These are phyloP conservation scores for Trichoderma sp. DNA, from an alignment of 2,329 filamentous ascomycete species.

Conservation along the genomic window DNA sequence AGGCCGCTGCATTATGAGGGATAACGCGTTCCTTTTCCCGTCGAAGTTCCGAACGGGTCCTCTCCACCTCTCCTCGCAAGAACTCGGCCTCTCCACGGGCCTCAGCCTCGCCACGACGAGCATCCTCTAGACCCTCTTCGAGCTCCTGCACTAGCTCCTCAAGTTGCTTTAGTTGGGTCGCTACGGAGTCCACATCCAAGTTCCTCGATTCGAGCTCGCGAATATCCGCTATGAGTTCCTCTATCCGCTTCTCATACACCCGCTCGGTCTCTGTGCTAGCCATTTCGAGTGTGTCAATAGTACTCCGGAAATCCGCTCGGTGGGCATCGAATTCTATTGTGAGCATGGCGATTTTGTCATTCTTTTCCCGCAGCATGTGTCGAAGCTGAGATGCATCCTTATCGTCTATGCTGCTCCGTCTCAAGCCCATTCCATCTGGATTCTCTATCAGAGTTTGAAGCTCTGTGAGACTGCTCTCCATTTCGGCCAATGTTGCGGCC, in stretches of 20 bases:
- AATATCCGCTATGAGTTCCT: slow-evolving; percentile 79
- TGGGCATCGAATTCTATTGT: slow-evolving; percentile 94
- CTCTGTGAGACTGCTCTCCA: slow-evolving; percentile 85
- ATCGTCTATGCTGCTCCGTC: slow-evolving; percentile 57
- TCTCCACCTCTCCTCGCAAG: slow-evolving; percentile 87
- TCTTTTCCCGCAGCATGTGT: slow-evolving; percentile 85
- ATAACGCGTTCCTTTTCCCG: slow-evolving; percentile 79
- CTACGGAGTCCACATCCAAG: slow-evolving; percentile 88
- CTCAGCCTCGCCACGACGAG: slow-evolving; percentile 88
- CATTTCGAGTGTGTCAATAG: slow-evolving; percentile 93
- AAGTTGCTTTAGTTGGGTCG: slow-evolving; percentile 86
- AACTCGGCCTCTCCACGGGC: slow-evolving; percentile 96
- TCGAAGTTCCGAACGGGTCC: slow-evolving; percentile 81
- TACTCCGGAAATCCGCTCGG: slow-evolving; percentile 92
- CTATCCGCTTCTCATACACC: slow-evolving; percentile 91
- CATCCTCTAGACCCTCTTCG: slow-evolving; percentile 94
- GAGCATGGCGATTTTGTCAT: slow-evolving; percentile 90
- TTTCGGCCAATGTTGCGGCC: slow-evolving; percentile 75
- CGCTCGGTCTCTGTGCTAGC: slow-evolving; percentile 93
- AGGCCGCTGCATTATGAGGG: slow-evolving; percentile 26
- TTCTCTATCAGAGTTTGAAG: slow-evolving; percentile 67
- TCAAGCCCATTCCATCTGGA: slow-evolving; percentile 42
- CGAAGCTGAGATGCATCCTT: slow-evolving; percentile 76
- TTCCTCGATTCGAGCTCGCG: slow-evolving; percentile 77
- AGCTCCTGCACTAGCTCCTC: slow-evolving; percentile 96